Percentiles rank a stretch among this genome's conserved stretches.
Conservation (phyloP, 2,329 filamentous ascomycete genomes). For the Aspergillus texensis region DNA sequence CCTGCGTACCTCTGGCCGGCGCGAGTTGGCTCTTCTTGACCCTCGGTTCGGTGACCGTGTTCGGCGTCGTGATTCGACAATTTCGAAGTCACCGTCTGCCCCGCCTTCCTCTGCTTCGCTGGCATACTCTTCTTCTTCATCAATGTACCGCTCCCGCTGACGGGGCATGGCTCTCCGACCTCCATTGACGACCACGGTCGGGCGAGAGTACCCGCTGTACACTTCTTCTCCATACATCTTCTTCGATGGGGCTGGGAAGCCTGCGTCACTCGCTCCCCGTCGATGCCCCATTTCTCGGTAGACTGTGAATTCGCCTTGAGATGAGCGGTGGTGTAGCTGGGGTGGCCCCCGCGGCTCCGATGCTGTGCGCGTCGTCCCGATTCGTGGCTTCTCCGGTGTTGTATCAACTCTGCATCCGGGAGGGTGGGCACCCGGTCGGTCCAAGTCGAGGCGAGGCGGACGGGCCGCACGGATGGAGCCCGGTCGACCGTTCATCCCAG, state of each 20-base stretch:
- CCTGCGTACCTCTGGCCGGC: conserved; percentile 68
- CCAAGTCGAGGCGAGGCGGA: conserved; percentile 49
- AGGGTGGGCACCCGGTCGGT: conserved; percentile 31
- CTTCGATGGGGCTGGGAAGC: conserved; percentile 27
- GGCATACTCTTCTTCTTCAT: conserved; percentile 78
- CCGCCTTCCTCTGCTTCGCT: conserved; percentile 69
- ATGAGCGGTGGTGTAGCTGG: conserved; percentile 35
- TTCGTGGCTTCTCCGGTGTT: conserved; percentile 42
- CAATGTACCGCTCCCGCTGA: conserved; percentile 66
- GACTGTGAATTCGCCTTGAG: conserved; percentile 27
- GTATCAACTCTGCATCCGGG: conserved; percentile 37
- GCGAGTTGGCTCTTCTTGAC: conserved; percentile 34
- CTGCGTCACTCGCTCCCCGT: conserved; percentile 36
- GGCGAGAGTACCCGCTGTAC: conserved; percentile 67
- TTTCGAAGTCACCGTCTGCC: conserved; percentile 78
- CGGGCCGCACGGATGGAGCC: conserved; percentile 52
- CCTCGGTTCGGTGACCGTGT: conserved; percentile 33
- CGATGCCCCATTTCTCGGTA: conserved; percentile 36
- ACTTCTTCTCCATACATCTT: conserved; percentile 48
- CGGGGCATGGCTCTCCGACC: conserved; percentile 35
- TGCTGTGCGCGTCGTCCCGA: conserved; percentile 53
- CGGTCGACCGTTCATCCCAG: conserved; percentile 48
- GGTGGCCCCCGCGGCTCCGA: conserved; percentile 54
- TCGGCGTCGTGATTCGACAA: conserved; percentile 57
- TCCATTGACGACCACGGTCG: conserved; percentile 47